These are phyloP conservation scores for Scutellaria galericulata DNA, from an alignment of 257 asterid genomes.

Conservation along the genomic window DNA sequence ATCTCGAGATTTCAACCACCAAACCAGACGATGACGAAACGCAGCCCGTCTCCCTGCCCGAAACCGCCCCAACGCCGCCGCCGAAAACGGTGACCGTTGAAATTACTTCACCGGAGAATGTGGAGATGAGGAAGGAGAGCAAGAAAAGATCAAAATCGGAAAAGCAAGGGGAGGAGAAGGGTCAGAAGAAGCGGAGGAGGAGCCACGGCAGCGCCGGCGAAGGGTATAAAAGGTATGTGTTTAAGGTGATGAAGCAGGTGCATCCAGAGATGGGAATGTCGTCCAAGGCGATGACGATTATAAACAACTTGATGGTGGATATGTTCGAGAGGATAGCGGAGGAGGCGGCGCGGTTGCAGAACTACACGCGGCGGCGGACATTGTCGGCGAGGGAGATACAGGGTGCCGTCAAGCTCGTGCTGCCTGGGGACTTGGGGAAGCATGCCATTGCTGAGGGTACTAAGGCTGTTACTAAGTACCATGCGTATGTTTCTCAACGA, in stretches of 20 bases:
- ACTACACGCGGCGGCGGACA: constrained; percentile 52
- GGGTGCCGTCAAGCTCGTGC: constrained; percentile 79
- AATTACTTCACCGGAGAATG: constrained; percentile 1
- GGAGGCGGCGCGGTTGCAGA: constrained; percentile 61
- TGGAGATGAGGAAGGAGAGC: constrained; percentile 1
- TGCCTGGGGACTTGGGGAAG: constrained; percentile 84
- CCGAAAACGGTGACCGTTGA: constrained; percentile 20
- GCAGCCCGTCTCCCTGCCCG: constrained; percentile 34
- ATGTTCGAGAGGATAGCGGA: constrained; percentile 80
- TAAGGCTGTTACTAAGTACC: constrained; percentile 64
- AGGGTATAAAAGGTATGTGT: constrained; percentile 67
- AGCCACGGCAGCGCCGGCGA: constrained; percentile 23
- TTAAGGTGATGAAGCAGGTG: constrained; percentile 83
- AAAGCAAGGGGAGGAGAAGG: neutral
- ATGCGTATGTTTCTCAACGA: constrained; percentile 8
- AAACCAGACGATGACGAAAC: constrained; percentile 42
- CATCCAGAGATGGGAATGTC: constrained; percentile 85
- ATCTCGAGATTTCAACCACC: constrained; percentile 41
- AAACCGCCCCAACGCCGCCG: constrained; percentile 45
- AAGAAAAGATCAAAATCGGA: neutral
- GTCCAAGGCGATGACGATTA: constrained; percentile 67
- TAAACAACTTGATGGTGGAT: constrained; percentile 71
- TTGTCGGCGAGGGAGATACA: constrained; percentile 77
- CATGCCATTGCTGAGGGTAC: constrained; percentile 85
- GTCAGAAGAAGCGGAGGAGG: constrained; percentile 41